These are phyloP conservation scores for Chrysoporthe deuterocubensis DNA, from an alignment of 2,329 filamentous ascomycete genomes.

Conservation along the genomic window DNA sequence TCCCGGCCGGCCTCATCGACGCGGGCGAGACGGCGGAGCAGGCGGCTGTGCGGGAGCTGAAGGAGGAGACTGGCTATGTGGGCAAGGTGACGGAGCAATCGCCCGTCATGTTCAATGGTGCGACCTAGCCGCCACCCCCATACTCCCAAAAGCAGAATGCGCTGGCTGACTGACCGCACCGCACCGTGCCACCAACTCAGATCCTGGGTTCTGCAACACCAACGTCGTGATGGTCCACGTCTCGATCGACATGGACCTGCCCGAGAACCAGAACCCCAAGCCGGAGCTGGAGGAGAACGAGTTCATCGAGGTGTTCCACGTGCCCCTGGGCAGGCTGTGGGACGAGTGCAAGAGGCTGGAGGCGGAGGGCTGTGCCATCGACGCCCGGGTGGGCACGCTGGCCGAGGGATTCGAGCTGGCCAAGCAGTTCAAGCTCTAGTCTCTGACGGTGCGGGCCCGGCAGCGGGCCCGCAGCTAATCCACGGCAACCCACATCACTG, in stretches of 20 bases:
- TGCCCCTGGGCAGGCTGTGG: constrained; percentile 68
- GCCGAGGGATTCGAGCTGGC: constrained; percentile 79
- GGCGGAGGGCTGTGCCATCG: constrained; percentile 74
- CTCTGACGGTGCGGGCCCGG: background rate
- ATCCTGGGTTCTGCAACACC: constrained; percentile 69
- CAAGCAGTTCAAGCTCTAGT: constrained; percentile 54
- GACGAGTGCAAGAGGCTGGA: constrained; percentile 70
- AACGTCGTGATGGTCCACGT: constrained; percentile 74
- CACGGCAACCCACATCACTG: background rate
- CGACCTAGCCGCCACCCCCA: constrained; percentile 15
- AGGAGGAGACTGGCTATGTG: constrained; percentile 70
- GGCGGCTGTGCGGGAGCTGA: constrained; percentile 66
- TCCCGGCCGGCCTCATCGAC: constrained; percentile 68
- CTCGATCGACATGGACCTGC: constrained; percentile 68
- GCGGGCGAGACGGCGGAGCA: constrained; percentile 64
- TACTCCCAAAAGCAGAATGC: background rate
- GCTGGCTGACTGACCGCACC: constrained; percentile 1
- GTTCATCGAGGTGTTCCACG: constrained; percentile 79
- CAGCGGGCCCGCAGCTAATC: background rate
- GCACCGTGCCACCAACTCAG: constrained; percentile 34
- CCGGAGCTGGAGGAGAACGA: constrained; percentile 78
- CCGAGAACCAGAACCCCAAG: constrained; percentile 70
- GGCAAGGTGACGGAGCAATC: constrained; percentile 60
- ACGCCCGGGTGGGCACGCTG: constrained; percentile 76
- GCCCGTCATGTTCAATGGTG: constrained; percentile 68